These are phyloP conservation scores for Angophora floribunda DNA, from an alignment of 345 rosid genomes.

Conservation along the genomic window DNA sequence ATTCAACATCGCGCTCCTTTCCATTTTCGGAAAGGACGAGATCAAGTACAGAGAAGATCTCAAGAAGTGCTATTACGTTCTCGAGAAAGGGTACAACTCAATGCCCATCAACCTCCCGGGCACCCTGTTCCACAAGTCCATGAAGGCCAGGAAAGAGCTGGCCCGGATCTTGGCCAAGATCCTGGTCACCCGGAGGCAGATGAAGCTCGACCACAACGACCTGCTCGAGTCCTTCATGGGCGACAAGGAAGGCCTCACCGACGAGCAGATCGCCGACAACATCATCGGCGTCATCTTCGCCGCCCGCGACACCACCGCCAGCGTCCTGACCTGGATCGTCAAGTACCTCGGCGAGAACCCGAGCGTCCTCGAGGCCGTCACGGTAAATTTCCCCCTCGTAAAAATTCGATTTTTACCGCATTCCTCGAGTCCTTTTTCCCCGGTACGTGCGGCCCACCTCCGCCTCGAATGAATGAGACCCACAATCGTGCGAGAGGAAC, in stretches of 20 bases:
- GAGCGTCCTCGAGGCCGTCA: constrained; percentile 25
- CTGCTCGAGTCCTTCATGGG: constrained; percentile 27
- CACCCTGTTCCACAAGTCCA: constrained; percentile 78
- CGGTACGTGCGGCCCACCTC: neutral
- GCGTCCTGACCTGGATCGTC: constrained; percentile 50
- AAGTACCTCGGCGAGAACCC: constrained; percentile 40
- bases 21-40: constrained; percentile 29
- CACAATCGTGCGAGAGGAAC: neutral
- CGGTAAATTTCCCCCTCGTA: constrained; percentile 4
- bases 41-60: constrained; percentile 39
- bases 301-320: constrained; percentile 62
- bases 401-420: neutral
- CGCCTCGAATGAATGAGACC: neutral
- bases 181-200: constrained; percentile 20
- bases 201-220: constrained; percentile 16
- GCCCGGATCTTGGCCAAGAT: constrained; percentile 42
- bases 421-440: neutral
- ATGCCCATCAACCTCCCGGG: constrained; percentile 93
- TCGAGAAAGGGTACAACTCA: constrained; percentile 95
- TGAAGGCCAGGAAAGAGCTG: constrained; percentile 82
- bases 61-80: constrained; percentile 76
- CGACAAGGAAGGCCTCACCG: constrained; percentile 19
- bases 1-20: constrained; percentile 30
- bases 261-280: constrained; percentile 46
- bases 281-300: constrained; percentile 55